These are phyloP conservation scores for Calamus simplicifolius DNA, from an alignment of 176 grass and related monocot genomes.

Conservation along the genomic window DNA sequence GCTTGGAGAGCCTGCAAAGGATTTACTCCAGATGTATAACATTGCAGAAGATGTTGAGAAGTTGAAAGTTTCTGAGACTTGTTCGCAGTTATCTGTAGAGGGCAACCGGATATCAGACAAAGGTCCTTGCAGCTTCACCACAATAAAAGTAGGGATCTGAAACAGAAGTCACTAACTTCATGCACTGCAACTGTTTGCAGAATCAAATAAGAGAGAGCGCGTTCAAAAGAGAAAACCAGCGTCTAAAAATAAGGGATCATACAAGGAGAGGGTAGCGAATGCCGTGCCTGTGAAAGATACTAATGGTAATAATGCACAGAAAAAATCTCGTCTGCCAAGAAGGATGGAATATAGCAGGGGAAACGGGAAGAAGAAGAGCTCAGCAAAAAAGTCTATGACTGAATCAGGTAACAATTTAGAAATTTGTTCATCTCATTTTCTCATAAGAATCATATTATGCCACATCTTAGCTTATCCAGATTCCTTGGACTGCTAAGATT, in stretches of 20 bases:
- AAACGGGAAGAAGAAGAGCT: conserved; percentile 24
- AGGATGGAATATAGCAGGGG: conserved; percentile 15
- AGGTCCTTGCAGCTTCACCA: conserved; percentile 7
- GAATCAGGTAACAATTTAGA: conserved; percentile 40
- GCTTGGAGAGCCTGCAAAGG: conserved; percentile 46
- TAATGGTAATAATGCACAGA: conserved; percentile 18
- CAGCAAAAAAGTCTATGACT: conserved; percentile 2
- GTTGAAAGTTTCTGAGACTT: conserved; percentile 39
- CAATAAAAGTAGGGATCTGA: conserved; percentile 48
- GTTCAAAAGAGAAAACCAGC: conserved; percentile 39
- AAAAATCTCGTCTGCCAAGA: conserved; percentile 29
- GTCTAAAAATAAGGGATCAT: conserved; percentile 38
- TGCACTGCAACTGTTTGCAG: conserved; percentile 17
- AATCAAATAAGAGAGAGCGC: conserved; percentile 29
- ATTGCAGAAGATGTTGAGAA: conserved; percentile 69
- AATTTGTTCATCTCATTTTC: too few relatives aligned
- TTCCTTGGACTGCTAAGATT: too few relatives aligned
- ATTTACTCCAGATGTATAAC: conserved; percentile 60
- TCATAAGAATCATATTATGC: too few relatives aligned
- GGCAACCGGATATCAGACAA: conserved; percentile 36
- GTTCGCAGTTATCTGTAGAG: conserved; percentile 26
- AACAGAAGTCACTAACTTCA: conserved; percentile 55
- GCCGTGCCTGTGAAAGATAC: conserved; percentile 23
- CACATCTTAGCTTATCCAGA: too few relatives aligned
- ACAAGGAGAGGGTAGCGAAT: conserved; percentile 24